Percentiles rank a stretch among this genome's conserved stretches.
Conservation (phyloP, 495 filamentous ascomycete species). For the Astrocystis sublimbata region DNA sequence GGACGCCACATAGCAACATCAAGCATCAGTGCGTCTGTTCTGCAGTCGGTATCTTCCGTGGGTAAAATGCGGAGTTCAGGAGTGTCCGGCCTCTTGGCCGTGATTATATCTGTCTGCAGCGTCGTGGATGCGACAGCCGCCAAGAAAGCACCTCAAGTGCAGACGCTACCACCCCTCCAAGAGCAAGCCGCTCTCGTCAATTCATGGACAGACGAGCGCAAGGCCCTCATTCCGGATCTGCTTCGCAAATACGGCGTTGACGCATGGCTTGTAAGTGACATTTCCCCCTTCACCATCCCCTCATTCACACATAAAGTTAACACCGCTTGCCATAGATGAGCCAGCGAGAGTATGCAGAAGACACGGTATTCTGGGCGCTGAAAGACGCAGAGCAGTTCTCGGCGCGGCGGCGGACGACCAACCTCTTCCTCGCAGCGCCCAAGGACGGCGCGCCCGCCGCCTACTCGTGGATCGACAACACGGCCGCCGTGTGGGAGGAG, state of each 20-base stretch:
- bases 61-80: slow-evolving; percentile 23
- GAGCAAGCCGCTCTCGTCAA: slow-evolving; percentile 46
- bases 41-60: too few relatives aligned
- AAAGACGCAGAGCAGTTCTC: slow-evolving; percentile 46
- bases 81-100: slow-evolving; percentile 16
- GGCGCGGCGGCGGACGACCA: slow-evolving; percentile 45
- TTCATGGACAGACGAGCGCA: slow-evolving; percentile 42
- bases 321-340: slow-evolving; percentile 36
- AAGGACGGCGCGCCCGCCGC: slow-evolving; percentile 20
- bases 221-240: slow-evolving; percentile 38
- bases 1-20: too few relatives aligned
- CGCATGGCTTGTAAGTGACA: slow-evolving; percentile 46
- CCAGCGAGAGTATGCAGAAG: slow-evolving; percentile 52
- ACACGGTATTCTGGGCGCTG: slow-evolving; percentile 52
- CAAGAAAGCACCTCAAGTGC: slow-evolving; percentile 34
- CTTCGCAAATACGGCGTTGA: slow-evolving; percentile 47
- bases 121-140: slow-evolving; percentile 12
- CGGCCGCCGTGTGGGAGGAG: slow-evolving; percentile 39
- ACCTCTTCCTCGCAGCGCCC: slow-evolving; percentile 43
- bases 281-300: neutral
- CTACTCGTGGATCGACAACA: slow-evolving; percentile 49
- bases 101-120: slow-evolving; percentile 7
- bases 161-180: slow-evolving; percentile 40
- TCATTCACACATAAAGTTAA: neutral
- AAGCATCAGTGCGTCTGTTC: too few relatives aligned